Evolutionary conservation across 2,329 filamentous ascomycete genomes (phyloP), one percentile per base, ranked within the genome.

Genomic region (Beauveria rudraprayagi): DNA sequence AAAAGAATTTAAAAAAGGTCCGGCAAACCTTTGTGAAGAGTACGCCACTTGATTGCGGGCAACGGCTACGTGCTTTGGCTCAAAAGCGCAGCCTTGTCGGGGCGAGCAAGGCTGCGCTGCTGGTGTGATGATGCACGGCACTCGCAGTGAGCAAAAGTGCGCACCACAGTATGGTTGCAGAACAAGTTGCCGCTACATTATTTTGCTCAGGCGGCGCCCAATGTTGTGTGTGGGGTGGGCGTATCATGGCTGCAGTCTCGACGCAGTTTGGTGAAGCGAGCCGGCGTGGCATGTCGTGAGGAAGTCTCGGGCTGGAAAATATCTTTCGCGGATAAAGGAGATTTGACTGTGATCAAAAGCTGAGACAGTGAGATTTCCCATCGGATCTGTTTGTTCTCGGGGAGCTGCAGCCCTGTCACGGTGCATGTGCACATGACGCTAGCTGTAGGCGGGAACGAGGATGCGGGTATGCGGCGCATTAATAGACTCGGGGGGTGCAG

Each of bases 41-140:
- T 44, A 37, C 46, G 48, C 57, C 40, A 60, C 48, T 53, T n/a
- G 48, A 60, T 60, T 60, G 57, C 19, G 43, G 4, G 5, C 8
- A 22, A 17, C 47, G 56, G 46, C 34, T 51, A 11, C 11, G 5
- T n/a, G 47, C 47, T 8, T 40, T 26, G 19, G 6, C 37, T n/a
- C 24, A 16, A 8, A 37, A 11, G 34, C 34, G 30, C 30, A 3
- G 30, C 30, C 10, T 34, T 34, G 11, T 37, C 34, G 34, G 43
- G 43, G n/a, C 5, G 19, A 22, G n/a, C n/a, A 19, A 22, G 11
- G 22, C 16, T 26, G 16, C 3, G 22, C 16, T 26, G 16, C 3
- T 41, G 34, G 19, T 28, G 37, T 54, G 51, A 17, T n/a, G 51
- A 48, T n/a, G 6, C 16, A n/a, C n/a, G n/a, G 34, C 26, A 34